Evolutionary conservation across 2,329 filamentous ascomycete genomes (phyloP).

Genomic region (Arthrobotrys pseudoclavata): DNA sequence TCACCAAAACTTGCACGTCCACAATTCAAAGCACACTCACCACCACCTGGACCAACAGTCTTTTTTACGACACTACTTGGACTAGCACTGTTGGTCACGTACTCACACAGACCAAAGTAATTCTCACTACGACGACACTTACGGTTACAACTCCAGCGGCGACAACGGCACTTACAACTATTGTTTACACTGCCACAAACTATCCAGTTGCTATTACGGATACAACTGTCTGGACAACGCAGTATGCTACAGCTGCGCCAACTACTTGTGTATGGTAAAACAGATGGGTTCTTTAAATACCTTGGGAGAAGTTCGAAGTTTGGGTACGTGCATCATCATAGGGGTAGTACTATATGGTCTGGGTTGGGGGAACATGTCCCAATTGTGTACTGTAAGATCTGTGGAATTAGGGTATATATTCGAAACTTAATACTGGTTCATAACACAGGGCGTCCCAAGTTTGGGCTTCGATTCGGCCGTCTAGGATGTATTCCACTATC

Average conservation of each 20-base stretch:
- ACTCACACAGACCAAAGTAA: constrained; percentile 33
- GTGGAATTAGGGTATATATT: too few species aligned
- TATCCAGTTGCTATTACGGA: constrained; percentile 19
- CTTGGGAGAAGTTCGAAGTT: too few species aligned
- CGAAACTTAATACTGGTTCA: too few species aligned
- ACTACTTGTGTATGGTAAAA: constrained; percentile 27
- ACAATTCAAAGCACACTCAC: constrained; percentile 24
- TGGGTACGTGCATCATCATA: too few species aligned
- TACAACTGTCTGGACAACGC: constrained; percentile 20
- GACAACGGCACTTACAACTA: constrained; percentile 25
- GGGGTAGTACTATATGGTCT: too few species aligned
- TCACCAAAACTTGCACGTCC: constrained; percentile 33
- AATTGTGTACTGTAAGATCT: too few species aligned
- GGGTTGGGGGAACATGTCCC: too few species aligned
- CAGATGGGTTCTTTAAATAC: background rate
- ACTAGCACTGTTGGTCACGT: constrained; percentile 44
- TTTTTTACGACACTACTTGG: constrained; percentile 38
- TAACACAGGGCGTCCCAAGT: too few species aligned
- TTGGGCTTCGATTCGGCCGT: too few species aligned
- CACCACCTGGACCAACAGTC: constrained; percentile 31
- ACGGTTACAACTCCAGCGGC: constrained; percentile 40
- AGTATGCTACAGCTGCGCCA: constrained; percentile 42
- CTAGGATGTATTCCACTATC: too few species aligned
- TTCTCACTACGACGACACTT: constrained; percentile 12
- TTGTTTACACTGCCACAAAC: background rate